Evolutionary conservation across 2,329 filamentous ascomycete genomes (phyloP).

Genomic region (Berkeleyomyces rouxiae): DNA sequence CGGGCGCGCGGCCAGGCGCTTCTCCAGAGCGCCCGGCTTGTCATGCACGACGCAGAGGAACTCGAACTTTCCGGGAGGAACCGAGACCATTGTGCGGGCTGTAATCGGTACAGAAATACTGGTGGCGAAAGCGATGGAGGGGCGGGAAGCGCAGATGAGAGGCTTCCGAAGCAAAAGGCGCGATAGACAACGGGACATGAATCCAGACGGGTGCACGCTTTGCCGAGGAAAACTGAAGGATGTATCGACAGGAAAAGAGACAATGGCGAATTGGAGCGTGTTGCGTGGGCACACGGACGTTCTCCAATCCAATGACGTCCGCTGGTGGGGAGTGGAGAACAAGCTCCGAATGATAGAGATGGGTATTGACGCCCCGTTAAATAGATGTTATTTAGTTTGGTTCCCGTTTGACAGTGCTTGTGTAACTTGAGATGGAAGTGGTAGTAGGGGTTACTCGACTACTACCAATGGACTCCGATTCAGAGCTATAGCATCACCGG

Average conservation of each 20-base stretch:
- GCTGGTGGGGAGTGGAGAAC: neutral
- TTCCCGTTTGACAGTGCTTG: neutral
- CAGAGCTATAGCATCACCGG: too few species aligned
- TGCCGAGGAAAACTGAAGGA: neutral
- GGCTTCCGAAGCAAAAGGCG: neutral
- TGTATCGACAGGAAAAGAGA: neutral
- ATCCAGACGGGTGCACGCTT: neutral
- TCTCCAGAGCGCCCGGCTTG: conserved; percentile 40
- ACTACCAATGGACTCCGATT: too few species aligned
- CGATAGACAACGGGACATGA: neutral
- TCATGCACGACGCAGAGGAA: conserved; percentile 57
- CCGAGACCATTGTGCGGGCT: conserved; percentile 19
- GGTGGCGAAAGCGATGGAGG: neutral
- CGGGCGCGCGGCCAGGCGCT: conserved; percentile 44
- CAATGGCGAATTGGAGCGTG: neutral
- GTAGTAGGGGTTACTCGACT: neutral
- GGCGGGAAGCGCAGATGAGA: neutral
- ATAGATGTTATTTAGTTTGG: neutral
- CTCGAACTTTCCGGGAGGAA: conserved; percentile 31
- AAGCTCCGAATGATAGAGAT: neutral
- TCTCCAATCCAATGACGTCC: neutral
- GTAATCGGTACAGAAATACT: neutral
- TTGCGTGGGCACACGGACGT: neutral
- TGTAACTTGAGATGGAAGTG: neutral
- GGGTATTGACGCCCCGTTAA: neutral